Conservation (phyloP, 371 early-diverging fungal species). For the Circinella umbellata region DNA sequence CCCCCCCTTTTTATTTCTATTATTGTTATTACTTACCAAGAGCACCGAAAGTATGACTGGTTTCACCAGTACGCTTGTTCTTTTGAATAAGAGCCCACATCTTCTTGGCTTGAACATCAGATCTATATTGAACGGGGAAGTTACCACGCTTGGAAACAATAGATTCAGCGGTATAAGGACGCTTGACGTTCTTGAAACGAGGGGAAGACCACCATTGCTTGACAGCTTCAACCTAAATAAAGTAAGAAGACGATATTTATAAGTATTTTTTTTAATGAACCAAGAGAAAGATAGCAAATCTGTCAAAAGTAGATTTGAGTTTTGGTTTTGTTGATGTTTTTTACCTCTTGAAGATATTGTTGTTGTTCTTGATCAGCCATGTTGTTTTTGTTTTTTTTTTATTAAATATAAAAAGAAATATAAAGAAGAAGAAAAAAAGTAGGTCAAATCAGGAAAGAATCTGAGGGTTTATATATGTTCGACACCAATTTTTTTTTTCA, state of each 20-base stretch:
- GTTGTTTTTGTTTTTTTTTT: constrained; percentile 2
- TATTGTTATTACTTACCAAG: constrained; percentile 33
- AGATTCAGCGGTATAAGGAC: constrained; percentile 92
- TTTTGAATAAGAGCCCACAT: constrained; percentile 84
- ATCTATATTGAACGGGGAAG: constrained; percentile 76
- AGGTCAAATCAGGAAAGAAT: background rate
- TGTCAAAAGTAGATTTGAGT: background rate
- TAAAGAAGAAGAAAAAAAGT: background rate
- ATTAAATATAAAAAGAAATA: background rate
- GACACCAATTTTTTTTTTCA: background rate
- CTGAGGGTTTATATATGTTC: constrained; percentile 14
- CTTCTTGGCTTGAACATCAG: constrained; percentile 92
- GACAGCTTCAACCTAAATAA: constrained; percentile 73
- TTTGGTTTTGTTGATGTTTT: background rate
- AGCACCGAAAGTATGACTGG: constrained; percentile 94
- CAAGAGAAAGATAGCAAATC: too few relatives aligned
- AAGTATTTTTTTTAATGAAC: too few relatives aligned
- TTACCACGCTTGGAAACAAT: constrained; percentile 93
- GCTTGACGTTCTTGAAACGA: constrained; percentile 84
- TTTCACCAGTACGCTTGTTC: constrained; percentile 79
- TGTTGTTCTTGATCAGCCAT: constrained; percentile 21
- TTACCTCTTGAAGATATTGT: constrained; percentile 20
- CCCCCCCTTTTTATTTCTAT: background rate
- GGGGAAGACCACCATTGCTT: constrained; percentile 89
- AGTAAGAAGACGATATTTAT: too few relatives aligned